Base-by-base conservation (phyloP, 2,329 filamentous ascomycete species). In the Metarhizium sp. region DNA sequence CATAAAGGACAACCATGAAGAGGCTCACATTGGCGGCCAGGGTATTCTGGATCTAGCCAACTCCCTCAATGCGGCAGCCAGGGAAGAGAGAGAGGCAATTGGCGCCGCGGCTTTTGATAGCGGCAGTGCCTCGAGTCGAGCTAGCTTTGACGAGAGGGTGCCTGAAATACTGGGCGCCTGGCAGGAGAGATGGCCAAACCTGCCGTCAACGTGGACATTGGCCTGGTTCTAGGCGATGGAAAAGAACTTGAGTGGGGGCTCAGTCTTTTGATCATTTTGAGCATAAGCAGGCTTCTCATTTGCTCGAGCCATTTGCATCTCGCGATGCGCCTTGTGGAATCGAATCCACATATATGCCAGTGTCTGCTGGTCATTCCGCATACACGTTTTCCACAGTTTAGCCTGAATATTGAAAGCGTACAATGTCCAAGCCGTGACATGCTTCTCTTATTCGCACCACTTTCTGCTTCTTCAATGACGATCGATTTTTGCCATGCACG, bases 1-100 rank as follows among this genome's bases (percentile, higher is more conserved):
- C 69, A 99, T 99, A 66, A 92, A 88, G 70, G 94, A 99, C 73
- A 99, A 97, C 66, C 94, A 97, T 66, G 92, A 99, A 69, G 94
- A 99, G 71, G 94, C 94, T 0, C 78, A 92, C 25, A 81, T 96
- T 2, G 94, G 94, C 10, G 94, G 94, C 2, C 84, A 87, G 62
- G 94, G 90, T 48, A 99, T 99, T 57, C 78, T 97, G 42, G 94
- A 99, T 66, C 78, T 99, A 40, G 94, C 94, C 1, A 83, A 92
- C 65, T 84, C 84, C 36, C 74, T 99, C 57, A 97, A 97, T 67
- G 80, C 82, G 18, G 88, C 84, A 0, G 94, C 94, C 0, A 77
- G 73, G 32, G 85, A 92, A 67, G 92, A 96, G 71, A 78, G 90
- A 56, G 81, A 86, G 43, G 72, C 77, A 10, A 76, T 84, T 32